Conservation (phyloP, 768 basidiomycete species). For the Rhizopogon vesiculosus region DNA sequence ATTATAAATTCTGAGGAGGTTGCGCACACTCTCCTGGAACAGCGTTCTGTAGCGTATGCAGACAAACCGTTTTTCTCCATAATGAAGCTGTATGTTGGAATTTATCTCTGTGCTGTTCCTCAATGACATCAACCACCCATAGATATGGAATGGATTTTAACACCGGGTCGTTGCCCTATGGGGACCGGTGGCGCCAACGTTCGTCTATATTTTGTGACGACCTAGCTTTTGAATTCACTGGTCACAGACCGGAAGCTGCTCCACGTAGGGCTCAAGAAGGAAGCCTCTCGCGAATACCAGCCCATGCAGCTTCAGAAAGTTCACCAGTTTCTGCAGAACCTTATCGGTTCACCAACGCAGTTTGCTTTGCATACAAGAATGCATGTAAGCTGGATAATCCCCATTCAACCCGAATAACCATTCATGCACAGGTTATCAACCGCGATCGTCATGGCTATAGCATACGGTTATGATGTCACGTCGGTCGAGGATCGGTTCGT, state of each 20-base stretch:
- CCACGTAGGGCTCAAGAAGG: slow-evolving; percentile 15
- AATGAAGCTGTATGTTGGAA: slow-evolving; percentile 13
- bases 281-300: slow-evolving; percentile 7
- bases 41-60: slow-evolving; percentile 22
- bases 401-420: background rate
- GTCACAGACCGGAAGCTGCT: slow-evolving; percentile 21
- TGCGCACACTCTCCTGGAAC: slow-evolving; percentile 20
- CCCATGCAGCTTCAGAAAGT: slow-evolving; percentile 13
- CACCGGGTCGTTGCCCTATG: slow-evolving; percentile 24
- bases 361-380: slow-evolving; percentile 11
- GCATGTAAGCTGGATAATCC: slow-evolving; percentile 10
- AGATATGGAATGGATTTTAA: slow-evolving; percentile 28
- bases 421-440: slow-evolving; percentile 12
- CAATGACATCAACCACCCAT: background rate
- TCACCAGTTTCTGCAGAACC: slow-evolving; percentile 16
- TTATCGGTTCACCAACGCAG: slow-evolving; percentile 16
- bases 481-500: slow-evolving; percentile 24
- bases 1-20: slow-evolving; percentile 17
- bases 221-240: background rate
- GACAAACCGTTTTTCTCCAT: slow-evolving; percentile 19
- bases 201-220: slow-evolving; percentile 12
- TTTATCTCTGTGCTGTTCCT: background rate
- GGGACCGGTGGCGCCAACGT: slow-evolving; percentile 22
- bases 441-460: slow-evolving; percentile 17
- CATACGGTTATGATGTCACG: slow-evolving; percentile 22